A percentile compares a stretch with the other conserved stretches of the same genome.
phyloP scores from a whole-genome alignment of 371 early-diverging fungal species.

The Mucor racemosus region DNA sequence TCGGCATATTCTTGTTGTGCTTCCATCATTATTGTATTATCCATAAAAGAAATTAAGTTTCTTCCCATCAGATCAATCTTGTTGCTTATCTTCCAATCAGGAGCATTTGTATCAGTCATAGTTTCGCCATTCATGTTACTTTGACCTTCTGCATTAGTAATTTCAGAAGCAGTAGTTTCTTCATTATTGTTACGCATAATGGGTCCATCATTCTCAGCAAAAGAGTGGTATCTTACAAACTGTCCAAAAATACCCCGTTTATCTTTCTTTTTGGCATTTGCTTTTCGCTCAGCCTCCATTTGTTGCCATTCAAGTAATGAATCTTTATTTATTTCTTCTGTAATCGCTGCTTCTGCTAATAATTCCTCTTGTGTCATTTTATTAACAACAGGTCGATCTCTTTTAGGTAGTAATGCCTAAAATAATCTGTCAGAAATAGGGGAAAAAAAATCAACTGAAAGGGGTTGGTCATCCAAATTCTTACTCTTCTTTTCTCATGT shows the following conservation, averaged over 20 bases:
- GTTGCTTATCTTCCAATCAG: constrained; percentile 37
- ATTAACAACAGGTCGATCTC: constrained; percentile 44
- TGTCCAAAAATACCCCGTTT: constrained; percentile 45
- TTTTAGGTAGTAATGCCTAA: constrained; percentile 48
- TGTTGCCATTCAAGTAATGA: constrained; percentile 64
- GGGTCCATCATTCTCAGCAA: constrained; percentile 39
- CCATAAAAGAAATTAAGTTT: constrained; percentile 46
- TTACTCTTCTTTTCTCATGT: constrained; percentile 50
- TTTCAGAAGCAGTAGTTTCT: not conserved
- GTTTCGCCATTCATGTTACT: constrained; percentile 15
- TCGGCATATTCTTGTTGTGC: not conserved
- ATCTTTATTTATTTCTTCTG: constrained; percentile 57
- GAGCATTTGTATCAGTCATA: constrained; percentile 21
- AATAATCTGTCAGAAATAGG: not conserved
- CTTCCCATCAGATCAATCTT: constrained; percentile 43
- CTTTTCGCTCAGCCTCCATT: constrained; percentile 54
- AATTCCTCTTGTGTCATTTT: constrained; percentile 65
- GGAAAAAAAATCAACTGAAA: not conserved
- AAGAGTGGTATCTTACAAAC: constrained; percentile 60
- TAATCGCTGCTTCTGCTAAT: constrained; percentile 63
- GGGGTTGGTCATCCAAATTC: not conserved
- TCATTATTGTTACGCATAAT: not conserved
- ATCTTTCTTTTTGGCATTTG: constrained; percentile 52
- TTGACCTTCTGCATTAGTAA: not conserved
- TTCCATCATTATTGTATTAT: constrained; percentile 10